Evolutionary conservation across 2,329 filamentous ascomycete species (phyloP).

Genomic region (Phyllosticta citribraziliensis): DNA sequence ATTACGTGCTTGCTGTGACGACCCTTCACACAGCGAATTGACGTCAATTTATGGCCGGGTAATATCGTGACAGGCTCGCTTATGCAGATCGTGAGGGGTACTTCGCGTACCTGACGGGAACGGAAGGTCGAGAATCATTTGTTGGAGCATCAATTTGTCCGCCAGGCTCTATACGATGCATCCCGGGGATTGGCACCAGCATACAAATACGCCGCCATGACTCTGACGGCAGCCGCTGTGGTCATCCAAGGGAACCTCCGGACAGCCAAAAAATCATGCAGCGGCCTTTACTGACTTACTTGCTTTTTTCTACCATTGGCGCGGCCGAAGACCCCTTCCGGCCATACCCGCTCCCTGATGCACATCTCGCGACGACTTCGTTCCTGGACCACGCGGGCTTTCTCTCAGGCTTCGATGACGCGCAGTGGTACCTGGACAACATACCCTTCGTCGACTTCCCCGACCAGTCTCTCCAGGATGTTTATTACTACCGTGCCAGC

Average conservation of each 20-base stretch:
- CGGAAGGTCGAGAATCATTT: not conserved
- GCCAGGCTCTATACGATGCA: not conserved
- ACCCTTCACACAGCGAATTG: not conserved
- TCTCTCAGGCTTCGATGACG: conserved; percentile 14
- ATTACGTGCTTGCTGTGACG: not conserved
- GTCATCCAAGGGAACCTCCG: not conserved
- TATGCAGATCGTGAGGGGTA: not conserved
- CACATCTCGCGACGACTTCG: not conserved
- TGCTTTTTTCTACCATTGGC: not conserved
- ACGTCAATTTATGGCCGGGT: not conserved
- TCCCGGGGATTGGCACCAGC: not conserved
- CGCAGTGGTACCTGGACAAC: conserved; percentile 26
- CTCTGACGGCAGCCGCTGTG: not conserved
- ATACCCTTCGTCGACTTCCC: conserved; percentile 38
- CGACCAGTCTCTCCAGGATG: conserved; percentile 32
- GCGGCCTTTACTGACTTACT: not conserved
- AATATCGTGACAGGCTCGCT: not conserved
- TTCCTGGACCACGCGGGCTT: conserved; percentile 16
- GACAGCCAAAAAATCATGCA: not conserved
- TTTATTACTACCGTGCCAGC: conserved; percentile 38
- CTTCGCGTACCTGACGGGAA: not conserved
- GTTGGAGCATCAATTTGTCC: not conserved
- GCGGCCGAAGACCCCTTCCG: not conserved
- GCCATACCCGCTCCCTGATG: not conserved
- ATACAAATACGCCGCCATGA: not conserved